Percentiles rank a stretch among this genome's conserved stretches.
phyloP scores from a whole-genome alignment of 1,284 basidiomycete genomes.

The Ceratobasidium sp. region DNA sequence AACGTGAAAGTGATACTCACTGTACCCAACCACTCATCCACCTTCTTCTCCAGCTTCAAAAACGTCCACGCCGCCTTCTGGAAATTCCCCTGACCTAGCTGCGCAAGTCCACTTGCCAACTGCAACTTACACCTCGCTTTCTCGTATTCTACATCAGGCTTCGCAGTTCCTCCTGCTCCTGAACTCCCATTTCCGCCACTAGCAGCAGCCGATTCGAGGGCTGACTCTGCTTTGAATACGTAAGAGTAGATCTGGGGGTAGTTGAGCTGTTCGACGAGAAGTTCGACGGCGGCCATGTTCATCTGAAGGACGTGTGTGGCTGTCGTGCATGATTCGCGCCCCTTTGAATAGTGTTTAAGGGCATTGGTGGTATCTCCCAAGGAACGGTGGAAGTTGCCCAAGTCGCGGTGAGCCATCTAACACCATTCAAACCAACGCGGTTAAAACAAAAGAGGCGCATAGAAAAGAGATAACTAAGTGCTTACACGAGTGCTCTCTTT shows the following conservation, averaged over 20 bases:
- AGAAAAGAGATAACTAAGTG: slow-evolving; percentile 47
- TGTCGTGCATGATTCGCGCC: slow-evolving; percentile 87
- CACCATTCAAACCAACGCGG: slow-evolving; percentile 34
- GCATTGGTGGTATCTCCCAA: slow-evolving; percentile 77
- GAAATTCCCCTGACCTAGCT: slow-evolving; percentile 77
- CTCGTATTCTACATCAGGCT: slow-evolving; percentile 70
- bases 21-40: slow-evolving; percentile 79
- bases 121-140: slow-evolving; percentile 77
- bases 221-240: slow-evolving; percentile 91
- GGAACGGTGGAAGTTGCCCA: slow-evolving; percentile 80
- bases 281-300: slow-evolving; percentile 84
- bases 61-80: slow-evolving; percentile 81
- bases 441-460: slow-evolving; percentile 13
- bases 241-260: slow-evolving; percentile 87
- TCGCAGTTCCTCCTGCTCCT: slow-evolving; percentile 49
- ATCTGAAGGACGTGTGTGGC: slow-evolving; percentile 88
- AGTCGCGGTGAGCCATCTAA: slow-evolving; percentile 87
- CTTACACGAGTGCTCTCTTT: slow-evolving; percentile 92
- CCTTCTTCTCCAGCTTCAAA: slow-evolving; percentile 75
- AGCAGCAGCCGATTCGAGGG: slow-evolving; percentile 73
- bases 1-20: slow-evolving; percentile 57
- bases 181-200: slow-evolving; percentile 48
- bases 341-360: slow-evolving; percentile 84
- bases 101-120: slow-evolving; percentile 78
- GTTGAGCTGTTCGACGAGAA: slow-evolving; percentile 85